Evolutionary conservation across 1,139 yeast species (phyloP), one percentile per base, ranked within the genome.

Genomic region (Candida tetrigidarum): DNA sequence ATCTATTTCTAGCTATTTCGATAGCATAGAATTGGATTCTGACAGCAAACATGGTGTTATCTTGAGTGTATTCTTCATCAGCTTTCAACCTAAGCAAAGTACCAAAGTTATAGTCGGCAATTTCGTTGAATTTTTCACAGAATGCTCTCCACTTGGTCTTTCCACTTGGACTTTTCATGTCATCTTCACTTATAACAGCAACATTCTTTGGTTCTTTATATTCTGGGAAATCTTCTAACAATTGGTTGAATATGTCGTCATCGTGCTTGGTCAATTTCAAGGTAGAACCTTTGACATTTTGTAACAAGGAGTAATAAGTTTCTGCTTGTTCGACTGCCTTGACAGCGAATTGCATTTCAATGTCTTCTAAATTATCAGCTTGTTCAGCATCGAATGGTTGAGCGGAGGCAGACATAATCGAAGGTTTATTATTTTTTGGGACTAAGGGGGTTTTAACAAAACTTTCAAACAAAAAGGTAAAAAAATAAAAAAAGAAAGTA

Each of bases 311-410:
- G 97, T 97, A 93, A 78, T 93, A 95, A 3, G 97, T 85, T 64
- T 89, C 96, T 50, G 96, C 95, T 66, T 95, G 98, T 67, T 82
- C 84, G 20, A 95, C 99, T 7, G 98, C 99, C 70, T 89, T 91
- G 52, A 95, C 99, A 42, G 99, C 98, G 62, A 93, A 93, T 71
- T 92, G 97, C 78, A 83, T 88, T 69, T 92, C 98, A 60, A 93
- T 89, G 53, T 77, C 85, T 61, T 79, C 84, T 51, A 78, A 67
- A 68, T 80, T 80, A 44, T 80, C 84, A 15, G 85, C 83, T 47
- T 66, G 69, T 54, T 80, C 84, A 12, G 84, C 82, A 53, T 74
- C 71, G 54, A 76, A 73, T 55, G 55, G 56, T 41, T 37, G 34
- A 23, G 29, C 30, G 14, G 39, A 26, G 26, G 67, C 55, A 27